A percentile compares a stretch with the other conserved stretches of the same genome.
These are phyloP conservation scores for Hordeum pubiflorum DNA, from an alignment of 202 grass and related monocot genomes.

Conservation along the genomic window DNA sequence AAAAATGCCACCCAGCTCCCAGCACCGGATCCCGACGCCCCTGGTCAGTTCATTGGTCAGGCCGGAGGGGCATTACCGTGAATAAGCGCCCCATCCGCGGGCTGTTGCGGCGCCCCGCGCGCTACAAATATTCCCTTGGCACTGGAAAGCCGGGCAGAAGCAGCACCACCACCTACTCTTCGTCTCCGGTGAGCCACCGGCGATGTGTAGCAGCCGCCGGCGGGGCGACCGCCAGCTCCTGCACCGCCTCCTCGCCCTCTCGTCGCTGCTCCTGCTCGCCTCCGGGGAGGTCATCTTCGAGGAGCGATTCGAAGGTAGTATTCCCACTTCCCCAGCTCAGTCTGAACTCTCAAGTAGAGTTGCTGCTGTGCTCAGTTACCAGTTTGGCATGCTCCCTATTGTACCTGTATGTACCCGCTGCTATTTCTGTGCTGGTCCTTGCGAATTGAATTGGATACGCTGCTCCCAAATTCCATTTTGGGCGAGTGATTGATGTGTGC, in stretches of 20 bases:
- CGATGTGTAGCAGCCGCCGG: slow-evolving; percentile 19
- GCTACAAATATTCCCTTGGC: slow-evolving; percentile 42
- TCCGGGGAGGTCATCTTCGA: slow-evolving; percentile 77
- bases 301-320: slow-evolving; percentile 94
- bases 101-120: neutral
- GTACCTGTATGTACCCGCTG: neutral
- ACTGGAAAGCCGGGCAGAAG: neutral
- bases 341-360: neutral
- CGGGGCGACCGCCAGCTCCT: neutral
- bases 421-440: neutral
- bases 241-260: slow-evolving; percentile 26
- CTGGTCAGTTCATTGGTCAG: neutral
- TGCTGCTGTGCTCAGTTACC: neutral
- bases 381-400: neutral
- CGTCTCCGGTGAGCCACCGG: slow-evolving; percentile 7
- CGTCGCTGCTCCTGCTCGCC: slow-evolving; percentile 48
- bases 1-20: neutral
- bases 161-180: neutral
- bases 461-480: slow-evolving; percentile 11
- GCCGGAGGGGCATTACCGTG: neutral
- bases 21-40: too few relatives aligned
- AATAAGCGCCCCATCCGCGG: neutral
- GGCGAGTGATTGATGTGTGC: neutral
- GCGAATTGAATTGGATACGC: slow-evolving; percentile 1
- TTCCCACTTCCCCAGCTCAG: slow-evolving; percentile 1